These are phyloP conservation scores for Puccinia coronata DNA, from an alignment of 1,284 basidiomycete genomes.

Conservation along the genomic window DNA sequence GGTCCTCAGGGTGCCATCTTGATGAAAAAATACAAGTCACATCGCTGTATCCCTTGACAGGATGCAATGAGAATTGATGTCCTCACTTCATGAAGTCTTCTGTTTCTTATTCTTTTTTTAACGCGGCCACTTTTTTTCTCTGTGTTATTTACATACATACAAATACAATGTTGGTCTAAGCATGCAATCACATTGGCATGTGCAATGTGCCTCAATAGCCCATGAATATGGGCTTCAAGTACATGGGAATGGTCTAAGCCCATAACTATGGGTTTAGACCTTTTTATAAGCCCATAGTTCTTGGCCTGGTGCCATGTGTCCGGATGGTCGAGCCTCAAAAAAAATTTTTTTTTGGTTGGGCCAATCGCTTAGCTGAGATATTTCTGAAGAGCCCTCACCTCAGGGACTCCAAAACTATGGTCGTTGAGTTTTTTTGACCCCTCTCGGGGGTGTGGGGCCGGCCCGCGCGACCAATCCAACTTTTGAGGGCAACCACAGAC, in stretches of 20 bases:
- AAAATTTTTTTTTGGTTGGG: too few relatives aligned
- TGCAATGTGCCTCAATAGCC: too few relatives aligned
- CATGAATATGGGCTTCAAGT: background rate
- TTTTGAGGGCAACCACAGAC: background rate
- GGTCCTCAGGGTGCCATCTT: background rate
- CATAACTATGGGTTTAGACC: too few relatives aligned
- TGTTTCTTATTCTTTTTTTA: background rate
- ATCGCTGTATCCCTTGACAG: background rate
- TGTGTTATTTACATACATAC: too few relatives aligned
- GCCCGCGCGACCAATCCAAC: background rate
- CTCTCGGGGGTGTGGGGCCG: background rate
- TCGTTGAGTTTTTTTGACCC: background rate
- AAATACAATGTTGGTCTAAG: too few relatives aligned
- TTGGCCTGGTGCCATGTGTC: too few relatives aligned
- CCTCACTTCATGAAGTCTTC: background rate
- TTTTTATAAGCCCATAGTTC: too few relatives aligned
- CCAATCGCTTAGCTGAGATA: too few relatives aligned
- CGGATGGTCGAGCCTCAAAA: too few relatives aligned
- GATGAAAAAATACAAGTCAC: constrained; percentile 27
- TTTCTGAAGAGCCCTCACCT: background rate
- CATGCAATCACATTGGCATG: too few relatives aligned
- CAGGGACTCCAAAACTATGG: background rate
- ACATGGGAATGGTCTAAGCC: background rate
- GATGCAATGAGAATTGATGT: constrained; percentile 9
- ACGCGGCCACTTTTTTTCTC: too few relatives aligned